phyloP scores from a whole-genome alignment of 129 eudicot genomes.

The Ambrosia artemisiifolia region DNA sequence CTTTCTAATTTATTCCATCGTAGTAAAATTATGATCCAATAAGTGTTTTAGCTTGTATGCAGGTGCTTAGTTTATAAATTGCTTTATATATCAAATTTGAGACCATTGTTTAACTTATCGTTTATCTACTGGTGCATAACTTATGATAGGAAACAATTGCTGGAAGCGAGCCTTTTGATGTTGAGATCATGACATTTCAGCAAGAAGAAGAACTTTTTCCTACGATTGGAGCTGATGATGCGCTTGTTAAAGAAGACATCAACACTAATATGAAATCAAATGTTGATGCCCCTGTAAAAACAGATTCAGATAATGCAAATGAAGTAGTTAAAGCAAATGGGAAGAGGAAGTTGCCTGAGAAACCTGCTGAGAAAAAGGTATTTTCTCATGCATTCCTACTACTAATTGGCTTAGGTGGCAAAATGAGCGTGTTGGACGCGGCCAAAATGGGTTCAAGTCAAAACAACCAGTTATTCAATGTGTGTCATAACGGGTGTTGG shows the following conservation, averaged over 20 bases:
- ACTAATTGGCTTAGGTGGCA: not conserved
- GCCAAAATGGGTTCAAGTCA: not conserved
- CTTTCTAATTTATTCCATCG: not conserved
- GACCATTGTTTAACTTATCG: slow-evolving; percentile 2
- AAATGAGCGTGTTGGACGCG: not conserved
- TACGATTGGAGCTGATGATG: slow-evolving; percentile 39
- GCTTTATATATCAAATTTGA: slow-evolving; percentile 4
- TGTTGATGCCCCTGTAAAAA: slow-evolving; percentile 27
- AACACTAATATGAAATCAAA: slow-evolving; percentile 39
- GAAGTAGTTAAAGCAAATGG: slow-evolving; percentile 39
- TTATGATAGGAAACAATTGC: slow-evolving; percentile 36
- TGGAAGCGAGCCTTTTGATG: slow-evolving; percentile 51
- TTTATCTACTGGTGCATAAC: slow-evolving; percentile 15
- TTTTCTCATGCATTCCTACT: not conserved
- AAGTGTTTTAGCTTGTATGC: slow-evolving; percentile 3
- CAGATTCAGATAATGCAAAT: slow-evolving; percentile 33
- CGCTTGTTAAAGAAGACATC: slow-evolving; percentile 39
- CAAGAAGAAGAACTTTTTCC: slow-evolving; percentile 81
- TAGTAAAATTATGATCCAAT: not conserved
- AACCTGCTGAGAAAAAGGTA: slow-evolving; percentile 70
- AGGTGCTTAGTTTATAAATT: not conserved
- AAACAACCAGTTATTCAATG: not conserved
- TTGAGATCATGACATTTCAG: slow-evolving; percentile 68
- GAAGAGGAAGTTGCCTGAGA: slow-evolving; percentile 74
- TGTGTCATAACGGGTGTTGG: not conserved